Evolutionary conservation across 2,329 filamentous ascomycete species (phyloP).

Genomic region (Xylariaceae sp.): DNA sequence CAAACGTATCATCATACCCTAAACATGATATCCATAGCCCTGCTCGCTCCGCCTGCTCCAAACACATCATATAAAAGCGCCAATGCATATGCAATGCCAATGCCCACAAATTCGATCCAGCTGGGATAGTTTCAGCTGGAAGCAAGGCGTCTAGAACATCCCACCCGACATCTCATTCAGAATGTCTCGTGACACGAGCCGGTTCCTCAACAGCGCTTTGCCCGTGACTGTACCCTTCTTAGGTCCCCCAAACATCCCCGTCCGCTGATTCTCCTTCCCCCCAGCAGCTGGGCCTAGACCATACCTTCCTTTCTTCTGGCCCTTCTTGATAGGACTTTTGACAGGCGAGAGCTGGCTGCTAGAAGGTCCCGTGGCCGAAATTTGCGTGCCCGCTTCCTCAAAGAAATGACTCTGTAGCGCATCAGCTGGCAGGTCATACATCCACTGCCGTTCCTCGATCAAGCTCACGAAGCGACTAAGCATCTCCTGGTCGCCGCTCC

Average conservation of each 20-base stretch:
- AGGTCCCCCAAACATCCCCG: constrained; percentile 31
- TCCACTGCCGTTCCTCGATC: constrained; percentile 76
- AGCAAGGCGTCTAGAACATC: constrained; percentile 11
- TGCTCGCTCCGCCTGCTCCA: neutral
- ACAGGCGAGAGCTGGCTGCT: constrained; percentile 14
- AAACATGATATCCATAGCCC: too few relatives aligned
- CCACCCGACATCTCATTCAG: constrained; percentile 62
- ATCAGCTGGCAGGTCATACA: constrained; percentile 64
- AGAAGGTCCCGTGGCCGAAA: constrained; percentile 27
- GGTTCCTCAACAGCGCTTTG: constrained; percentile 59
- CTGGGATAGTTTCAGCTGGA: too few relatives aligned
- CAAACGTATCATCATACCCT: too few relatives aligned
- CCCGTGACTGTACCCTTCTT: constrained; percentile 55
- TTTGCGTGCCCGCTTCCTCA: constrained; percentile 51
- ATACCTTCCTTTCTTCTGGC: constrained; percentile 24
- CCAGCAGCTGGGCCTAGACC: constrained; percentile 5
- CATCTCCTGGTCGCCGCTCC: constrained; percentile 68
- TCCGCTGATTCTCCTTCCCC: constrained; percentile 41
- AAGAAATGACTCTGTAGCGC: constrained; percentile 67
- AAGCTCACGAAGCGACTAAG: constrained; percentile 70
- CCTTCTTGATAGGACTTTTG: constrained; percentile 15
- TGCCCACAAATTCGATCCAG: too few relatives aligned
- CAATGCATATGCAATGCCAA: neutral
- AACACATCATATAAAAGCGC: neutral
- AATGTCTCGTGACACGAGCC: constrained; percentile 70